Evolutionary conservation across 192 early-diverging fungal species (phyloP), one percentile per base, ranked within the genome.

Genomic region (Coemansia sp.): DNA sequence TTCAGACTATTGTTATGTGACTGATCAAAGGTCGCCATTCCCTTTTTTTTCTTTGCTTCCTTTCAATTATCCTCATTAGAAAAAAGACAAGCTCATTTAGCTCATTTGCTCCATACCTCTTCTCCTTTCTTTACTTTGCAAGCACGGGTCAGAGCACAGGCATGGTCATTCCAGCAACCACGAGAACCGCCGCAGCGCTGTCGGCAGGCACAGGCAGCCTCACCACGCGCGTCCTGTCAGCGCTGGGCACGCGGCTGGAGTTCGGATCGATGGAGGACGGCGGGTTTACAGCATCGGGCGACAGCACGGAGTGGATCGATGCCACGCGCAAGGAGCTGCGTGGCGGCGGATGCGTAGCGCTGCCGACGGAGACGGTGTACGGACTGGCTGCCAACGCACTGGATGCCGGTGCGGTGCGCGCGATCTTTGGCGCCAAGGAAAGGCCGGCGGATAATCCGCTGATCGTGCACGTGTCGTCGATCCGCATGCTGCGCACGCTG

Each of bases 361-460:
- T 99, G 42, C 96, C 98, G 4, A 98, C 98, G 6, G 98, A 99
- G 69, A 99, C 98, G 6, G 98, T 99, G 15, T 99, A 99, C 74
- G 98, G 98, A 0, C 83, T 99, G 32, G 98, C 91, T 6, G 92
- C 94, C 61, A 94, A 97, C 63, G 96, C 96, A 6, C 83, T 94
- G 6, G 70, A 80, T 19, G 59, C 84, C 6, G 23, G 41, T 3
- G 92, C 94, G 13, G 92, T 97, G 16, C 52, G 71, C 32, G 76
- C 86, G 47, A 96, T 99, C 61, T 99, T 88, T 71, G 61, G 56
- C 0, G 92, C 91, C 69, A 99, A 99, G 83, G 90, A 91, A 61
- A 76, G 98, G 64, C 98, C 98, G 0, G 82, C 85, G 11, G 98
- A 99, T 72, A 99, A 99, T 72, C 98, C 98, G 19, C 85, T 99